These are phyloP conservation scores for Cladosporium sphaerospermum DNA, from an alignment of 2,329 filamentous ascomycete genomes.

Conservation along the genomic window DNA sequence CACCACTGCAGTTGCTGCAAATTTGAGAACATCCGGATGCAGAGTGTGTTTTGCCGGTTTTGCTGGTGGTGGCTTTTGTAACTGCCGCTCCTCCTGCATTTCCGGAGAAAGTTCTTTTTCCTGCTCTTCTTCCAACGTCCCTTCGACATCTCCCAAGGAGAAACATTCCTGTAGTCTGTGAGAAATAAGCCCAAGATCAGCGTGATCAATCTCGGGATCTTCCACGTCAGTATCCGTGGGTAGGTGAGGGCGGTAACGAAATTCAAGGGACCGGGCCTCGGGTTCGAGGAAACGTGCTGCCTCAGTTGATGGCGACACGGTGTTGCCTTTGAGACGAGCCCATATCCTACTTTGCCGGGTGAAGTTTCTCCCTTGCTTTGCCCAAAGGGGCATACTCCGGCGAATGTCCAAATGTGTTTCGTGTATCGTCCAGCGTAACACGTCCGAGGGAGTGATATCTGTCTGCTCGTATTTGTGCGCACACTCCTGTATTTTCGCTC, in stretches of 20 bases:
- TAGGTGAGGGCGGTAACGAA: conserved; percentile 39
- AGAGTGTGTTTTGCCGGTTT: conserved; percentile 38
- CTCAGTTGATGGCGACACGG: conserved; percentile 16
- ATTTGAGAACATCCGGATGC: conserved; percentile 37
- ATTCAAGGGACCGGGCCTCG: conserved; percentile 48
- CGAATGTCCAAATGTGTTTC: conserved; percentile 50
- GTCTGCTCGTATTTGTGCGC: conserved; percentile 3
- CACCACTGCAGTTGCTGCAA: conserved; percentile 37
- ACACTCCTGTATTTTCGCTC: conserved; percentile 45
- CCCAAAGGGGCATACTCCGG: conserved; percentile 54
- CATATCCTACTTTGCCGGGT: conserved; percentile 38
- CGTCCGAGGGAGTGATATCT: conserved; percentile 46
- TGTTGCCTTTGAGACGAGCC: conserved; percentile 17
- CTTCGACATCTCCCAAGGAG: conserved; percentile 15
- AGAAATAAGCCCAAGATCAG: conserved; percentile 22
- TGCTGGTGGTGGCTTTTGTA: conserved; percentile 41
- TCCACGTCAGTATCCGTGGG: conserved; percentile 6
- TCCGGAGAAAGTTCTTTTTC: conserved; percentile 63
- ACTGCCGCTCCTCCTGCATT: conserved; percentile 53
- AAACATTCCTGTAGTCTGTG: conserved; percentile 18
- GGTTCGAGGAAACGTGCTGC: conserved; percentile 48
- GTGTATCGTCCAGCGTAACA: conserved; percentile 54
- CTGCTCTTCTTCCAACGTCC: conserved; percentile 56
- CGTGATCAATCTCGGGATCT: background rate
- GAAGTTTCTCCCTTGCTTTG: conserved; percentile 51